Evolutionary conservation across 257 asterid genomes (phyloP).

Genomic region (Orobanche coerulescens): DNA sequence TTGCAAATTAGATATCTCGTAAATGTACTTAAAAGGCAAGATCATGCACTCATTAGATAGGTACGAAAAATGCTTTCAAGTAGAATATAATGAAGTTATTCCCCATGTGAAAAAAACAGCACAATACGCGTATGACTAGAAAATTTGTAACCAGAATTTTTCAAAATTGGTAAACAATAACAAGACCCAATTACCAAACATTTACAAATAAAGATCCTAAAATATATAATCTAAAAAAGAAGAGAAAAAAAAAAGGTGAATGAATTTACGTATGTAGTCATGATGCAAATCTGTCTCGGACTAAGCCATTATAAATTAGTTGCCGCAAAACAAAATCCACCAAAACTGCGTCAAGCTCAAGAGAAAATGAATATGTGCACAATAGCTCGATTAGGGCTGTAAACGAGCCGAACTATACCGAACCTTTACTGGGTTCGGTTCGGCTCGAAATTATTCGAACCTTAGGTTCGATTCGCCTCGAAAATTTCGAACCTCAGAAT

Average conservation of each 20-base stretch:
- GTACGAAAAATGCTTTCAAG: background rate
- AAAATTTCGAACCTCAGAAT: too few species aligned
- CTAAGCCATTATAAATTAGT: background rate
- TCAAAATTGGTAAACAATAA: background rate
- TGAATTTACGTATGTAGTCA: background rate
- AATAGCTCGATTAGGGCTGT: too few species aligned
- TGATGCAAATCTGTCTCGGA: background rate
- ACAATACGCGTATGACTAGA: background rate
- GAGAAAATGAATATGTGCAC: background rate
- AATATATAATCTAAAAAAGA: too few species aligned
- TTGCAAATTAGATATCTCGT: conserved; percentile 5
- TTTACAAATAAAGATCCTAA: background rate
- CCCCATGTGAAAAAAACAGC: background rate
- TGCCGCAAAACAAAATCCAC: background rate
- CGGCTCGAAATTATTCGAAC: too few species aligned
- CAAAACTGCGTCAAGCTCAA: background rate
- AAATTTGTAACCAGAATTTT: background rate
- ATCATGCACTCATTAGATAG: background rate
- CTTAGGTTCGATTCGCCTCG: too few species aligned
- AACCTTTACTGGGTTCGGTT: too few species aligned
- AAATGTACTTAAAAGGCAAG: background rate
- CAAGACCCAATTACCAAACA: background rate
- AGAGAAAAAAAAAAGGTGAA: too few species aligned
- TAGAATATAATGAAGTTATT: background rate
- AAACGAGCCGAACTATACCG: too few species aligned